phyloP scores from a whole-genome alignment of 2,329 filamentous ascomycete genomes.

The Calonectria leucothoes region DNA sequence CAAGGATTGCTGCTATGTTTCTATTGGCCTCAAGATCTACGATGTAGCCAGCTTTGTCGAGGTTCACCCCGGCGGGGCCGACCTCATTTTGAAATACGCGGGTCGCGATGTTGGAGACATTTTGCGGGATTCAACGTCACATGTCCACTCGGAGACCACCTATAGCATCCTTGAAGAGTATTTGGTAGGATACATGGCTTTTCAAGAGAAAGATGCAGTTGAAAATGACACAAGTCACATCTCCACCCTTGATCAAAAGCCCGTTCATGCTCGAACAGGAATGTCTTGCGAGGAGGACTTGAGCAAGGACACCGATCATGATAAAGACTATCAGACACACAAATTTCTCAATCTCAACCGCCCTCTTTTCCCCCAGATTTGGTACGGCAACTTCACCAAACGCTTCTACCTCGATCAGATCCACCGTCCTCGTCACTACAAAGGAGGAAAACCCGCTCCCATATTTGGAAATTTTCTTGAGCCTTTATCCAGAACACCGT shows the following conservation, averaged over 20 bases:
- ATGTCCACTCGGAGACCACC: slow-evolving; percentile 88
- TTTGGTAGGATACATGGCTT: slow-evolving; percentile 82
- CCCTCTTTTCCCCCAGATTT: slow-evolving; percentile 89
- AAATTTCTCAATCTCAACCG: slow-evolving; percentile 92
- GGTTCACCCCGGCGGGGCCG: slow-evolving; percentile 89
- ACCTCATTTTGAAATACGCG: slow-evolving; percentile 89
- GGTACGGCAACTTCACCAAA: slow-evolving; percentile 88
- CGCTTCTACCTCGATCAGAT: slow-evolving; percentile 97
- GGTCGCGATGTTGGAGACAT: slow-evolving; percentile 88
- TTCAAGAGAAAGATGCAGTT: slow-evolving; percentile 61
- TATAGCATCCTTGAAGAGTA: slow-evolving; percentile 95
- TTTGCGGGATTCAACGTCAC: slow-evolving; percentile 84
- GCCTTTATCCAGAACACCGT: slow-evolving; percentile 91
- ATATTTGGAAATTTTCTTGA: slow-evolving; percentile 98
- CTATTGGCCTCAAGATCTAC: slow-evolving; percentile 89
- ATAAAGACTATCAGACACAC: slow-evolving; percentile 84
- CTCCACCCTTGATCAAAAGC: neutral
- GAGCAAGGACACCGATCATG: slow-evolving; percentile 83
- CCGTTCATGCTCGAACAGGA: slow-evolving; percentile 76
- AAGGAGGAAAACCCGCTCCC: slow-evolving; percentile 89
- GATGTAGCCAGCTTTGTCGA: slow-evolving; percentile 93
- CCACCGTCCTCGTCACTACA: slow-evolving; percentile 95
- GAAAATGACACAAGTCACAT: slow-evolving; percentile 35
- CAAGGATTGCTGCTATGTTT: slow-evolving; percentile 90
- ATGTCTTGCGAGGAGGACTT: slow-evolving; percentile 92